Conservation (phyloP, 768 basidiomycete species). For the Russula earlei region DNA sequence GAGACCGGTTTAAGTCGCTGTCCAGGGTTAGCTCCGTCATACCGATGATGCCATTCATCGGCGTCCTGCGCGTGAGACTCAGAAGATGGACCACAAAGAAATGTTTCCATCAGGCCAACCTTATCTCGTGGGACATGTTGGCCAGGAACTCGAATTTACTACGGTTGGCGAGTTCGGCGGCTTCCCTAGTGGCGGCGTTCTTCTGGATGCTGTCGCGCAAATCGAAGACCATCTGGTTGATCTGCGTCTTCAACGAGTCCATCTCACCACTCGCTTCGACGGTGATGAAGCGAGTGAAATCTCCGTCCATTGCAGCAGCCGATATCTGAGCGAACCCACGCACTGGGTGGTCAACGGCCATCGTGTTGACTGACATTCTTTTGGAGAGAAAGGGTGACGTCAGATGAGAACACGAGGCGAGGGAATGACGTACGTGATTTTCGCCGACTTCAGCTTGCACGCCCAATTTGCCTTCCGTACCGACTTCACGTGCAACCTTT, state of each 20-base stretch:
- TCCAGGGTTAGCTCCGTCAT: constrained; percentile 98
- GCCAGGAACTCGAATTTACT: too few relatives aligned
- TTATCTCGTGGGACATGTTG: too few relatives aligned
- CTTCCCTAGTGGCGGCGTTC: constrained; percentile 93
- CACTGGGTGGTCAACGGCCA: constrained; percentile 97
- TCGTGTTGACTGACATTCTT: constrained; percentile 93
- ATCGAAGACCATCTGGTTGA: constrained; percentile 98
- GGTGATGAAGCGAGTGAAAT: constrained; percentile 98
- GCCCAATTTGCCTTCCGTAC: too few relatives aligned
- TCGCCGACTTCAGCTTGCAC: constrained; percentile 91
- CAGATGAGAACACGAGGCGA: neutral
- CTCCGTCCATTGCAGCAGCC: constrained; percentile 96
- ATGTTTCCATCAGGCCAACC: constrained; percentile 36
- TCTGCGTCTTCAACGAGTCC: constrained; percentile 98
- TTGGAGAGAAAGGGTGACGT: constrained; percentile 17
- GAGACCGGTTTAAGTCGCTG: constrained; percentile 87
- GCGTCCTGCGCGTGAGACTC: constrained; percentile 62
- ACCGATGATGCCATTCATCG: constrained; percentile 99
- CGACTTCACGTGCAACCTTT: too few relatives aligned
- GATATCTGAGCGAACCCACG: constrained; percentile 98
- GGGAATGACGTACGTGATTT: constrained; percentile 72
- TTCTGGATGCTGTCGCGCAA: constrained; percentile 95
- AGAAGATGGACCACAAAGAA: neutral
- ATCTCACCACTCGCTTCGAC: constrained; percentile 98
- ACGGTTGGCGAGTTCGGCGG: too few relatives aligned